A percentile compares a stretch with the other conserved stretches of the same genome.
Conservation (phyloP, 2,329 filamentous ascomycete genomes). For the Ophiostoma himal-ulmi region DNA sequence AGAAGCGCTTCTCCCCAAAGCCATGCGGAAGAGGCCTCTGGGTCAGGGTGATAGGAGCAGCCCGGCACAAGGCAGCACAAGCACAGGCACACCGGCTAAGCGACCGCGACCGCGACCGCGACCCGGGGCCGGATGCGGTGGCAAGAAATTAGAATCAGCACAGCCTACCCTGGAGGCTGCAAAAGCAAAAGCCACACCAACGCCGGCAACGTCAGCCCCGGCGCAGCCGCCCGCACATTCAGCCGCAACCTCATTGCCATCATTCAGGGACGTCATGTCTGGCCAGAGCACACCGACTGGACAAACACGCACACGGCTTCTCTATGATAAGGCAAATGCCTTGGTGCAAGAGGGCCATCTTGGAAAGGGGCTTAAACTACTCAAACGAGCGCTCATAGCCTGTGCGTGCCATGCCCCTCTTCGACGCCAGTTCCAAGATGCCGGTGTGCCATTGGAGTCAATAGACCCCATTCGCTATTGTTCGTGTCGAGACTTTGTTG, state of each 20-base stretch:
- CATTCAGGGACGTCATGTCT: slow-evolving; percentile 7
- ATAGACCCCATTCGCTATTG: slow-evolving; percentile 24
- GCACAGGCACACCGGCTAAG: neutral
- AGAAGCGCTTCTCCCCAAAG: neutral
- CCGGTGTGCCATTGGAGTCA: slow-evolving; percentile 15
- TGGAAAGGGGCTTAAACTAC: neutral
- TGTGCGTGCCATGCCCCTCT: slow-evolving; percentile 19
- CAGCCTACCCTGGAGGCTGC: neutral
- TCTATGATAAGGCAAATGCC: slow-evolving; percentile 3
- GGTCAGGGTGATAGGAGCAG: neutral
- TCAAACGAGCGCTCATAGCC: slow-evolving; percentile 18
- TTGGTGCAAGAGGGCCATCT: neutral
- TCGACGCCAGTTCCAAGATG: slow-evolving; percentile 16
- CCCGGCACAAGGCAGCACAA: neutral
- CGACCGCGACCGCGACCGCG: neutral
- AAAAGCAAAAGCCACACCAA: no score
- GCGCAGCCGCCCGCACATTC: neutral
- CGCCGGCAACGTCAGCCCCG: neutral
- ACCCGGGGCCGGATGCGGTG: neutral
- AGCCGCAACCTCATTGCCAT: slow-evolving; percentile 9
- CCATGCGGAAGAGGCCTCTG: neutral
- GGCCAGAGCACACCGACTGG: neutral
- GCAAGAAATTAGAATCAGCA: neutral
- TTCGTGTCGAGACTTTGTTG: slow-evolving; percentile 26
- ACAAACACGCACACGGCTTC: neutral